Conservation (phyloP, 495 filamentous ascomycete species). For the Sabuloglossum arenarium region DNA sequence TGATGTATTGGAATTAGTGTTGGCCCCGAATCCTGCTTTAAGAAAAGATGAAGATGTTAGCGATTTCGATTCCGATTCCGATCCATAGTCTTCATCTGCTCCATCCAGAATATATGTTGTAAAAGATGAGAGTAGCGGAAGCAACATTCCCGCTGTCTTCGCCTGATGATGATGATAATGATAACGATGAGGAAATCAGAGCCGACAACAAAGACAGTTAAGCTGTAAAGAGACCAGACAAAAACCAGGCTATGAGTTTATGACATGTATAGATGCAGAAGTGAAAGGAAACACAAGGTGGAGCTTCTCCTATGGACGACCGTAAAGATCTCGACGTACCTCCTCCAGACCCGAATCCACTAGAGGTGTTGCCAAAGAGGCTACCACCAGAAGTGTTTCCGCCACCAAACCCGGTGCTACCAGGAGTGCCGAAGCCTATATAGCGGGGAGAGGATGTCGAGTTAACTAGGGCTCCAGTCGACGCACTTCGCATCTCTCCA, state of each 20-base stretch:
- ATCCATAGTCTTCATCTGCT: background rate
- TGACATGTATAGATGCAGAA: background rate
- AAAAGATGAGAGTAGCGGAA: background rate
- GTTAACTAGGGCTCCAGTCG: conserved; percentile 1
- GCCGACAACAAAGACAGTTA: background rate
- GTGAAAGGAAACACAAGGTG: background rate
- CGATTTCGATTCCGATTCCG: background rate
- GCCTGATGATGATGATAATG: background rate
- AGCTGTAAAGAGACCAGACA: background rate
- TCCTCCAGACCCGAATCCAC: conserved; percentile 36
- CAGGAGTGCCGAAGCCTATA: conserved; percentile 37
- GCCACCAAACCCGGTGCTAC: conserved; percentile 17
- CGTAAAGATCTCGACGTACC: conserved; percentile 25
- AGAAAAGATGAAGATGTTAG: background rate
- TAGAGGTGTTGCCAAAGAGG: conserved; percentile 26
- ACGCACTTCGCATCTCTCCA: background rate
- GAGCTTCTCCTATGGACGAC: background rate
- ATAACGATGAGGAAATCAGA: background rate
- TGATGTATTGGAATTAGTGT: conserved; percentile 5
- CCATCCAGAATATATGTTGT: background rate
- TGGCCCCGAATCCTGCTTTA: conserved; percentile 1
- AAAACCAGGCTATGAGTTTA: background rate
- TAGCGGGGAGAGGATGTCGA: background rate
- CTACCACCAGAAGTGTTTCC: conserved; percentile 17
- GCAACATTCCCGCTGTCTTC: background rate